Evolutionary conservation across 1,284 basidiomycete species (phyloP).

Genomic region (Hortiboletus rubellus): DNA sequence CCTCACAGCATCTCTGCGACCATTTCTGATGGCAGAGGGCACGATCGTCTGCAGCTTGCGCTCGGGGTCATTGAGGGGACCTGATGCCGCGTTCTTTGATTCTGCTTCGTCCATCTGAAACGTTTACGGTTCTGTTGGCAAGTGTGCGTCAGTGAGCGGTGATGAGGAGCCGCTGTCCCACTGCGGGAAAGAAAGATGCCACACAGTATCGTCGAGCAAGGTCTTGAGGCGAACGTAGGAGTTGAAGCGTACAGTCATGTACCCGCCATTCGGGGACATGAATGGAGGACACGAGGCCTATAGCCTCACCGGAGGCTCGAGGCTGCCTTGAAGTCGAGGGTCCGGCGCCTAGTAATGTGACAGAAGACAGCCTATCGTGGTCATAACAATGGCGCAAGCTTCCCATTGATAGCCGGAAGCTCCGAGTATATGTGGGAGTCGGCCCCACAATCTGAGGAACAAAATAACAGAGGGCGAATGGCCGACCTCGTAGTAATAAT

Average conservation of each 20-base stretch:
- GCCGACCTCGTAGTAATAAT: too few relatives aligned
- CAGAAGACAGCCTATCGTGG: neutral
- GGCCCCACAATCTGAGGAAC: neutral
- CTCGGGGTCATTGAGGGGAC: neutral
- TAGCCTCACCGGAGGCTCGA: neutral
- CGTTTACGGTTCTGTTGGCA: neutral
- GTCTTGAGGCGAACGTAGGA: neutral
- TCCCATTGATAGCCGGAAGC: too few relatives aligned
- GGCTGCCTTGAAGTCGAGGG: neutral
- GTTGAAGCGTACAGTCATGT: slow-evolving; percentile 4
- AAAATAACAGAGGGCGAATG: too few relatives aligned
- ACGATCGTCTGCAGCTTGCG: slow-evolving; percentile 15
- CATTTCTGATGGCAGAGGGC: slow-evolving; percentile 18
- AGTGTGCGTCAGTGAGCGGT: neutral
- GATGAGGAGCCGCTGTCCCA: neutral
- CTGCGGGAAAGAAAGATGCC: neutral
- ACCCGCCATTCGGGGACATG: neutral
- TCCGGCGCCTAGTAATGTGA: neutral
- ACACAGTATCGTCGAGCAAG: neutral
- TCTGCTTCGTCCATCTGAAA: slow-evolving; percentile 7
- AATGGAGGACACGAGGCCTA: slow-evolving; percentile 10
- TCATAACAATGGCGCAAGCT: too few relatives aligned
- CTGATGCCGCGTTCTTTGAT: neutral
- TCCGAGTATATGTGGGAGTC: too few relatives aligned
- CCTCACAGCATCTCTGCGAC: slow-evolving; percentile 1